Evolutionary conservation across 2,329 filamentous ascomycete species (phyloP), one percentile per base, ranked within the genome.

Genomic region (Diaporthe capsici): DNA sequence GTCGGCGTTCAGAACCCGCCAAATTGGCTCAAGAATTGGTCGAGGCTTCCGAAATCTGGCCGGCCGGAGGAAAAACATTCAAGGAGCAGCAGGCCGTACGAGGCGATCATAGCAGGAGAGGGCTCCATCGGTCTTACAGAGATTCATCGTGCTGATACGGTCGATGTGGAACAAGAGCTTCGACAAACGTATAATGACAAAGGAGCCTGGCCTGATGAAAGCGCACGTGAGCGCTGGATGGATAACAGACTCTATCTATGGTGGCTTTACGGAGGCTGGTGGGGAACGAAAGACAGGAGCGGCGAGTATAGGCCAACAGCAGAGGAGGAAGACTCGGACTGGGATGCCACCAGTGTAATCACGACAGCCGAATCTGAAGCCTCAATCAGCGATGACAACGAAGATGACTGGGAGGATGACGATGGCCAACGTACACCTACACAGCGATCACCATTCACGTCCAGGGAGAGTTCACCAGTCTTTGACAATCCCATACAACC

Each of bases 201-300:
- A 25, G 67, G 51, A 47, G 58, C 72, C 82, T 84, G 81, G 80
- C 82, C 78, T 42, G 79, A 82, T 53, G 84, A 84, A 65, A 82
- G 85, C 22, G 78, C 86, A 9, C 86, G 92, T 55, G 94, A 97
- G 79, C 89, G 90, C 39, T 90, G 91, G 53, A 86, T 98, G 3
- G 93, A 96, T 78, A 88, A 89, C 2, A 92, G 92, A 75, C 86
- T 98, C 2, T 98, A 98, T 82, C 87, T 88, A 42, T 97, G 96
- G 91, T 98, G 95, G 94, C 92, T 94, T 71, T 87, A 89, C 72
- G 95, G 95, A 28, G 95, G 94, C 10, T 94, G 94, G 86, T 98
- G 95, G 92, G 96, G 96, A 1, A 92, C 93, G 22, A 88, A 92
- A 44, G 96, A 98, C 82, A 88, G 88, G 7, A 98, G 94, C 80